phyloP scores from a whole-genome alignment of 2,329 filamentous ascomycete species.

The Didymella arachidicola region DNA sequence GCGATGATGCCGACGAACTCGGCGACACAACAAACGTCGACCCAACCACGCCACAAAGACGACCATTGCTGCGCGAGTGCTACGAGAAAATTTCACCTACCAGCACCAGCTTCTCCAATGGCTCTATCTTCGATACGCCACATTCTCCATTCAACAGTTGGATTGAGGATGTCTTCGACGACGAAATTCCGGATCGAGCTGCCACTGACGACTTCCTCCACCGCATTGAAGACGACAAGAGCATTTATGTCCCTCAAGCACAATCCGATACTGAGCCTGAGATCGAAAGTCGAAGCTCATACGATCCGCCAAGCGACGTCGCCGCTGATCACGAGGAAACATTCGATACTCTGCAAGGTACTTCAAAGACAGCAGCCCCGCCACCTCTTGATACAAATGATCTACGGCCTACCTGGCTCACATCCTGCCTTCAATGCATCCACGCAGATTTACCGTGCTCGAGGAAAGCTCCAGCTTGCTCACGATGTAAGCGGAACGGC shows the following conservation, averaged over 20 bases:
- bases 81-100: conserved; percentile 8
- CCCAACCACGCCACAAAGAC: not conserved
- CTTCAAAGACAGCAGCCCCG: not conserved
- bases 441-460: conserved; percentile 40
- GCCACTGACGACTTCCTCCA: not conserved
- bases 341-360: no score
- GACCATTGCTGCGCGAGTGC: rapidly evolving
- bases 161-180: conserved; percentile 2
- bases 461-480: conserved; percentile 36
- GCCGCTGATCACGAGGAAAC: not conserved
- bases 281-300: not conserved
- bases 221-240: not conserved
- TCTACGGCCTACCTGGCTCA: conserved; percentile 31
- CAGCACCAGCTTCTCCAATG: conserved; percentile 1
- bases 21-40: not conserved
- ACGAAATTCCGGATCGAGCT: conserved; percentile 1
- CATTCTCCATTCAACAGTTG: not conserved
- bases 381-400: conserved; percentile 3
- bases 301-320: not conserved
- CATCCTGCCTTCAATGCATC: conserved; percentile 44
- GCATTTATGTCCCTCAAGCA: not conserved
- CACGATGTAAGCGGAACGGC: conserved; percentile 37
- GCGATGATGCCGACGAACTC: not conserved
- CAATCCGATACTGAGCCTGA: not conserved
- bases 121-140: conserved; percentile 2